Evolutionary conservation across 345 rosid species (phyloP).

Genomic region (Eutrema japonicum): DNA sequence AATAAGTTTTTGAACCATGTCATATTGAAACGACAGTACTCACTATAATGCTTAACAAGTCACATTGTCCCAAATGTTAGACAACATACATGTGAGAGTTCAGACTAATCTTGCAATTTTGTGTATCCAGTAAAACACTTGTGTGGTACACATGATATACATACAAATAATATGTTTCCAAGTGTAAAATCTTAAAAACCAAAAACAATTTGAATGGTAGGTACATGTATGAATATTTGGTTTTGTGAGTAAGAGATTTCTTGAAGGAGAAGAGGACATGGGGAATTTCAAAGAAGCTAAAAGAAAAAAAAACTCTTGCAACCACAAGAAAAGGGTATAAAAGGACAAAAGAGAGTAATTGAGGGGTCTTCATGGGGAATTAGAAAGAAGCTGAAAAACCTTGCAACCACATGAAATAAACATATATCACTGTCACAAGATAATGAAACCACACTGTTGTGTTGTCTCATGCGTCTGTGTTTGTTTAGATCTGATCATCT

Average conservation of each 20-base stretch:
- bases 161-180: not conserved
- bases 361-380: slow-evolving; percentile 34
- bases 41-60: slow-evolving; percentile 15
- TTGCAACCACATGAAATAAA: slow-evolving; percentile 47
- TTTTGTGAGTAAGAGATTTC: slow-evolving; percentile 11
- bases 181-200: slow-evolving; percentile 1
- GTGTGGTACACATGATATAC: slow-evolving; percentile 1
- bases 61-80: slow-evolving; percentile 15
- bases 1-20: slow-evolving; percentile 11
- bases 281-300: not conserved
- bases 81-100: not conserved
- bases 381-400: slow-evolving; percentile 39
- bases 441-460: slow-evolving; percentile 37
- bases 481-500: slow-evolving; percentile 28
- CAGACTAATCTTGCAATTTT: slow-evolving; percentile 2
- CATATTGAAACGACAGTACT: slow-evolving; percentile 11
- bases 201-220: slow-evolving; percentile 6
- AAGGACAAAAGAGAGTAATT: slow-evolving; percentile 37
- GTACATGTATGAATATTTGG: slow-evolving; percentile 21
- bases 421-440: slow-evolving; percentile 36
- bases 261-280: slow-evolving; percentile 23
- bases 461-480: slow-evolving; percentile 37
- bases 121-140: not conserved
- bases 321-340: slow-evolving; percentile 33
- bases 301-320: slow-evolving; percentile 4